phyloP scores from a whole-genome alignment of 2,329 filamentous ascomycete genomes.

The Alternaria arborescens region DNA sequence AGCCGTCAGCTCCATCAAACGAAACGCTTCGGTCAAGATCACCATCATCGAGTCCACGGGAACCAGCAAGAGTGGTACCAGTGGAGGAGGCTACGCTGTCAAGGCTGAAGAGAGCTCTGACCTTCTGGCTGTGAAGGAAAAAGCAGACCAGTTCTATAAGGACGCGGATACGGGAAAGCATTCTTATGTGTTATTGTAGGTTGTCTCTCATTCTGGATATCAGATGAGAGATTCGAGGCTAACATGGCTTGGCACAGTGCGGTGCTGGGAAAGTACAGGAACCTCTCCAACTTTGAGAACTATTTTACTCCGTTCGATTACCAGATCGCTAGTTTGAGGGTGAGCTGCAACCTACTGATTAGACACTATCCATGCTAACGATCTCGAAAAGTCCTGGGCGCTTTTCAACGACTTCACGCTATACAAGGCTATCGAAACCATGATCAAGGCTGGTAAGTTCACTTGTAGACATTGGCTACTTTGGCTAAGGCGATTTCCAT shows the following conservation, averaged over 20 bases:
- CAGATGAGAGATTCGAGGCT: neutral
- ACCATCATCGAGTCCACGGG: neutral
- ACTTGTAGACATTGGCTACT: neutral
- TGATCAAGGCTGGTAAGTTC: neutral
- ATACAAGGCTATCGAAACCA: neutral
- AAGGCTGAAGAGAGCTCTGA: neutral
- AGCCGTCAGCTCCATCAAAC: neutral
- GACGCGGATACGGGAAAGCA: neutral
- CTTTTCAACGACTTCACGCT: conserved; percentile 1
- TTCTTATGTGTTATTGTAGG: neutral
- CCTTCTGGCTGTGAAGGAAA: neutral
- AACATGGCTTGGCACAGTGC: neutral
- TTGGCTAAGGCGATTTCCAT: neutral
- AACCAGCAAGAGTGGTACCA: neutral
- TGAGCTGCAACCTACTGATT: neutral
- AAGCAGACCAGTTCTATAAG: neutral
- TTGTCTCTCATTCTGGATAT: neutral
- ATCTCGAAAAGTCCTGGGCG: neutral
- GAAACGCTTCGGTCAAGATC: conserved; percentile 1
- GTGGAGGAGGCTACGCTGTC: neutral
- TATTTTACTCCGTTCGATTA: neutral
- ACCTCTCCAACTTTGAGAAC: neutral
- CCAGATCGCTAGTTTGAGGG: neutral
- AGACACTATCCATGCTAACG: neutral
- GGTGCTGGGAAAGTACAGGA: neutral